These are phyloP conservation scores for Podaxis sp. DNA, from an alignment of 768 basidiomycete genomes.

Conservation along the genomic window DNA sequence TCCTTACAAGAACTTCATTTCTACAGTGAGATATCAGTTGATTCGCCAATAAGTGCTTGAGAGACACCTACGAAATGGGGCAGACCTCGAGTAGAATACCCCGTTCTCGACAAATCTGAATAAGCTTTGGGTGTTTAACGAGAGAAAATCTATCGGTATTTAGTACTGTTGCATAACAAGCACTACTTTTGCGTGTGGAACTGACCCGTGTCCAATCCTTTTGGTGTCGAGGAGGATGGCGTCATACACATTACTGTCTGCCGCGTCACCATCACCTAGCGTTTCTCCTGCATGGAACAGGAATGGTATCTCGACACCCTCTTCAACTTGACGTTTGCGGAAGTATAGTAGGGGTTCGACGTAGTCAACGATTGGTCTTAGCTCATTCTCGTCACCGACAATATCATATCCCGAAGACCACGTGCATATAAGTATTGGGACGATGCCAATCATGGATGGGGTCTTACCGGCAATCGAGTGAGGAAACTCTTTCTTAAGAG, in stretches of 20 bases:
- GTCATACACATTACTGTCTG: conserved; percentile 76
- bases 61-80: conserved; percentile 27
- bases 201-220: conserved; percentile 76
- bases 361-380: conserved; percentile 60
- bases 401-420: conserved; percentile 63
- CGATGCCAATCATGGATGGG: neutral
- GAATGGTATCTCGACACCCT: conserved; percentile 65
- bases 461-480: conserved; percentile 30
- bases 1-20: conserved; percentile 65
- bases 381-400: conserved; percentile 68
- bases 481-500: conserved; percentile 70
- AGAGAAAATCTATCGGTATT: conserved; percentile 54
- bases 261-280: conserved; percentile 64
- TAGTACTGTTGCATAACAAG: neutral
- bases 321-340: conserved; percentile 48
- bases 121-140: conserved; percentile 71
- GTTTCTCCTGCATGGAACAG: conserved; percentile 84
- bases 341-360: conserved; percentile 56
- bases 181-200: neutral
- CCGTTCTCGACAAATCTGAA: conserved; percentile 60
- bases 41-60: neutral
- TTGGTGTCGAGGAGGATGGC: conserved; percentile 77
- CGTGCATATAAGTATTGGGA: neutral
- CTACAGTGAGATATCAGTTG: conserved; percentile 25
- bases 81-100: conserved; percentile 71